Conservation (phyloP, 2,329 filamentous ascomycete species). For the Plenodomus tracheiphilus region DNA sequence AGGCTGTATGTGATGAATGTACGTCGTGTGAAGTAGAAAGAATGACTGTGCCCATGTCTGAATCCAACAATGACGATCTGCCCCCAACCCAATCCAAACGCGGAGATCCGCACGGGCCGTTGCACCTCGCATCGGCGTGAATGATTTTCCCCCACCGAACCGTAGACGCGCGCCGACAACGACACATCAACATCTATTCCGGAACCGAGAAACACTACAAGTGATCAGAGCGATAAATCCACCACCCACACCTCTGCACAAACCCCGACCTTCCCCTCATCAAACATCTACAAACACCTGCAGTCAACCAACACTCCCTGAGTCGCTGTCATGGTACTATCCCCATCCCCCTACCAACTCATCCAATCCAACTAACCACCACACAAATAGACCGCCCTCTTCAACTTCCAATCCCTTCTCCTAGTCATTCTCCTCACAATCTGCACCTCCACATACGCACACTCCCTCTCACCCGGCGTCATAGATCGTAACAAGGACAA, state of each 20-base stretch:
- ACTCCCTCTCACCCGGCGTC: slow-evolving; percentile 84
- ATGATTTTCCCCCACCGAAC: slow-evolving; percentile 11
- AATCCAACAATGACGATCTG: slow-evolving; percentile 4
- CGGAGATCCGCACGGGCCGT: neutral
- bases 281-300: no score
- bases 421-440: slow-evolving; percentile 93
- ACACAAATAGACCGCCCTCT: slow-evolving; percentile 78
- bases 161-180: slow-evolving; percentile 2
- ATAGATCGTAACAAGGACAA: slow-evolving; percentile 90
- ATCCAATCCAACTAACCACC: slow-evolving; percentile 1
- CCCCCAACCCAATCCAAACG: no score
- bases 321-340: neutral
- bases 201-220: neutral
- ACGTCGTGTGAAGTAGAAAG: neutral
- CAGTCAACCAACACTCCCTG: no score
- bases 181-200: slow-evolving; percentile 3
- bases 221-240: neutral
- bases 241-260: neutral
- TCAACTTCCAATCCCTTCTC: slow-evolving; percentile 98
- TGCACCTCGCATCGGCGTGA: slow-evolving; percentile 1
- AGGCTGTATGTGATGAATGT: neutral
- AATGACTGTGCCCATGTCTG: neutral
- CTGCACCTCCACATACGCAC: slow-evolving; percentile 92
- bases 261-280: no score
- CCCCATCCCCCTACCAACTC: neutral